A percentile compares a stretch with the other conserved stretches of the same genome.
These are phyloP conservation scores for Globisporangium cederbergense DNA, from an alignment of 352 stramenopile species.

Conservation along the genomic window DNA sequence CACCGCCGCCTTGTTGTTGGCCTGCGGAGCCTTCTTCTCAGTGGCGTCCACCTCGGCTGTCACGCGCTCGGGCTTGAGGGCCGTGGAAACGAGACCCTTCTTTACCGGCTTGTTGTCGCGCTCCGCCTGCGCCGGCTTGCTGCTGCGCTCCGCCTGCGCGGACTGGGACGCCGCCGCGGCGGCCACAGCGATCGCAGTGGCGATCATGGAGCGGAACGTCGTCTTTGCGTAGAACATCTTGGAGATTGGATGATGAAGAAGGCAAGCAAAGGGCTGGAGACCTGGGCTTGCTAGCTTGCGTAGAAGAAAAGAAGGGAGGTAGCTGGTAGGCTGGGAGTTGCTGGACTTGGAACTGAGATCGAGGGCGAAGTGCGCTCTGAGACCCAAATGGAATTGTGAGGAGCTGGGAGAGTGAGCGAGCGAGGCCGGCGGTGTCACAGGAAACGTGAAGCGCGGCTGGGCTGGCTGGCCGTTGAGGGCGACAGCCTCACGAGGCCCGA, in stretches of 20 bases:
- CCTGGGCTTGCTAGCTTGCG: conserved; percentile 2
- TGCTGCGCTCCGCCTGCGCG: not conserved
- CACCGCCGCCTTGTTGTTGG: conserved; percentile 6
- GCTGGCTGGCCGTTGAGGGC: no score
- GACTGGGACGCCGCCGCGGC: conserved; percentile 7
- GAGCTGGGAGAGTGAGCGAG: not conserved
- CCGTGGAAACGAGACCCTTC: conserved; percentile 13
- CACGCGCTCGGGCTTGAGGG: conserved; percentile 12
- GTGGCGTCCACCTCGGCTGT: conserved; percentile 6
- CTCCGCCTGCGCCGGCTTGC: no score
- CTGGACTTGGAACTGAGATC: conserved; percentile 1
- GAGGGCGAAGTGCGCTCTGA: conserved; percentile 2
- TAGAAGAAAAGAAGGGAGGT: not conserved
- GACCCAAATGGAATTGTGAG: conserved; percentile 16
- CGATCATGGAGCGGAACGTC: conserved; percentile 13
- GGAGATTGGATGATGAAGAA: not conserved
- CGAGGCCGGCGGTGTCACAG: not conserved
- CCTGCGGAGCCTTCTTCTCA: not conserved
- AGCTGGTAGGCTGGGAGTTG: conserved; percentile 3
- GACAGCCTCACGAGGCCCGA: no score
- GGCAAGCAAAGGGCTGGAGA: not conserved
- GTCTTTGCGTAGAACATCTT: conserved; percentile 17
- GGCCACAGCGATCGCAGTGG: conserved; percentile 8
- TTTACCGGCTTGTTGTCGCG: conserved; percentile 2
- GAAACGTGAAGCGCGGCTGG: no score